Percentiles rank a stretch among this genome's conserved stretches.
These are phyloP conservation scores for Tetraselmis chui DNA, from an alignment of 139 green algal genomes.

Conservation along the genomic window DNA sequence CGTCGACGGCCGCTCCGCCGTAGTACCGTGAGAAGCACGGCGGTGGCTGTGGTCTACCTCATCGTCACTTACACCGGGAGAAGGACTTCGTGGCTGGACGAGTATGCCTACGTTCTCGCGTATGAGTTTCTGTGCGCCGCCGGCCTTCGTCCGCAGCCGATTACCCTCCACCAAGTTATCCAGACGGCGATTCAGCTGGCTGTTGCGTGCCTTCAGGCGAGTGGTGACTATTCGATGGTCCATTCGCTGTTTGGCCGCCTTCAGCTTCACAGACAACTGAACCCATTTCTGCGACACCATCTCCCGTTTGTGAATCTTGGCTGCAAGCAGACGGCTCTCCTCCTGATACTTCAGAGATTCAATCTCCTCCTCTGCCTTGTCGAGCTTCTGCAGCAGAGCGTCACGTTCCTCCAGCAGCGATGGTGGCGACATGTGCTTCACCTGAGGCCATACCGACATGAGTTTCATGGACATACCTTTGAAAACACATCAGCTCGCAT, in stretches of 20 bases:
- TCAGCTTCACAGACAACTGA: not conserved
- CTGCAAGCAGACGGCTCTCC: not conserved
- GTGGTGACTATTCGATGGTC: not conserved
- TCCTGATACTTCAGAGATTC: not conserved
- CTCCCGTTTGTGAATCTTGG: not conserved
- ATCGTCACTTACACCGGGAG: not conserved
- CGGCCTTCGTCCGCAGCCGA: not conserved
- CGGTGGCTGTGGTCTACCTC: not conserved
- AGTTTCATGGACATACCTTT: no score
- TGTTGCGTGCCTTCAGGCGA: not conserved
- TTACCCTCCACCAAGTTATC: not conserved
- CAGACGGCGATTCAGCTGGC: not conserved
- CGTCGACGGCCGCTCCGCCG: not conserved
- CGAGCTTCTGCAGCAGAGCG: not conserved
- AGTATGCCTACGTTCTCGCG: not conserved
- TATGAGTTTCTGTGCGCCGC: not conserved
- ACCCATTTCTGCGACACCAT: not conserved
- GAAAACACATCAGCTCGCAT: no score
- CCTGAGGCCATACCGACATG: not conserved
- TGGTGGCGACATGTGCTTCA: not conserved
- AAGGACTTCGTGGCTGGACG: not conserved
- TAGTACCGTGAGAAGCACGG: no score
- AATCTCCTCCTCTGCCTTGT: not conserved
- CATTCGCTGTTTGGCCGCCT: not conserved
- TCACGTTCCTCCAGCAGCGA: not conserved